Evolutionary conservation across 164 flowering plant species (phyloP), one percentile per base, ranked within the genome.

Genomic region (Sedum album): DNA sequence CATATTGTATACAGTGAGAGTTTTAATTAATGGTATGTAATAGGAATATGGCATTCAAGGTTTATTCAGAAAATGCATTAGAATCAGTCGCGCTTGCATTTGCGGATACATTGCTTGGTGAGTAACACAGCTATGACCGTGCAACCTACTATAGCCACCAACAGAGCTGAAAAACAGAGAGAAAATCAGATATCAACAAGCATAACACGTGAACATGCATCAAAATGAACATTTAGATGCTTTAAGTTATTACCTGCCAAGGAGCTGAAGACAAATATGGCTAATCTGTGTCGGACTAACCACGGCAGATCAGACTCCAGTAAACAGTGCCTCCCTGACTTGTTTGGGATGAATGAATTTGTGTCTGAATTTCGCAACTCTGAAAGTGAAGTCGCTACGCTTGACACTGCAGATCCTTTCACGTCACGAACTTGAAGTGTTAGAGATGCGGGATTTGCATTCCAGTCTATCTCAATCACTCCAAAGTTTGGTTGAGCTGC

Each of bases 401-500:
- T 73, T 30, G 35, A 57, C 44, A 75, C 87, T 15, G 92, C 77
- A 17, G 64, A 30, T 39, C 92, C 90, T 31, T 82, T 75, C 31
- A 73, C 73, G 73, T 89, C 90, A 68, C 82, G 79, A 38, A 86
- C 78, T 76, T 84, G 81, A 62, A 87, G 51, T 70, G 80, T 82
- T 68, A 89, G 3, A 33, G 78, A 73, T 66, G 80, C 82, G 21
- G 92, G 92, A 71, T 35, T 74, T 28, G 82, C 80, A 75, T 73
- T 70, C 96, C 96, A 89, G 41, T 87, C 81, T 41, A 89, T 82
- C 73, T 84, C 80, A 35, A 89, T 79, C 17, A 82, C 82, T 69
- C 96, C 96, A 69, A 84, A 89, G 72, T 89, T 89, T 66, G 88
- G 84, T 71, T 79, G 77, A 31, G 89, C 96, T 89, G 73, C 69